Conservation (phyloP, 2,329 filamentous ascomycete genomes). For the Zasmidium cellare region DNA sequence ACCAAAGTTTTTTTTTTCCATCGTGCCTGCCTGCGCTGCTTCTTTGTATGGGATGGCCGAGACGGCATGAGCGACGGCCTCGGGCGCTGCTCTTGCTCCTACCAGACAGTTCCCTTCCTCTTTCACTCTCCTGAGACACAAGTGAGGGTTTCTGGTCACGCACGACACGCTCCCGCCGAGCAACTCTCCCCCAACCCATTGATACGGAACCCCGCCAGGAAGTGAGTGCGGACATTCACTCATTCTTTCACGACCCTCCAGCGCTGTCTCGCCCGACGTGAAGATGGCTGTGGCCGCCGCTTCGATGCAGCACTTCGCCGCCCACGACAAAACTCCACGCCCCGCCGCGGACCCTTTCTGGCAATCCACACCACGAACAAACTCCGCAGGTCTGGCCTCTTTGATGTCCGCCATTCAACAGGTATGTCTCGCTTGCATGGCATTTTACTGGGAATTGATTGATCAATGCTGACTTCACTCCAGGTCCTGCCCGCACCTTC, state of each 20-base stretch:
- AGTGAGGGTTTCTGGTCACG: not conserved
- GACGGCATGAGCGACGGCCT: too few species aligned
- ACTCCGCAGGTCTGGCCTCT: conserved; percentile 11
- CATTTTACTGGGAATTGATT: not conserved
- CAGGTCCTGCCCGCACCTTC: conserved; percentile 18
- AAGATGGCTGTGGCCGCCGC: conserved; percentile 5
- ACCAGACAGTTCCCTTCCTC: not conserved
- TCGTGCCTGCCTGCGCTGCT: too few species aligned
- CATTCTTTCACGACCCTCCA: not conserved
- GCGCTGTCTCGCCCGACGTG: too few species aligned
- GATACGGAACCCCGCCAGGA: not conserved
- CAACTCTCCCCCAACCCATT: not conserved
- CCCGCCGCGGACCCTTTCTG: conserved; percentile 19
- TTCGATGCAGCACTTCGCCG: not conserved
- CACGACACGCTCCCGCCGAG: not conserved
- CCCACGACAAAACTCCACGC: not conserved
- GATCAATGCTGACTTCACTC: conserved; percentile 12
- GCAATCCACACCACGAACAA: conserved; percentile 20
- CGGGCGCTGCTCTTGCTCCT: not conserved
- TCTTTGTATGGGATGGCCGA: too few species aligned
- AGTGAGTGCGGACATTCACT: not conserved
- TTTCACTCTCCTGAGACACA: not conserved
- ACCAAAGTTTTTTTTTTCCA: too few species aligned
- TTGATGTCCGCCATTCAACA: conserved; percentile 24
- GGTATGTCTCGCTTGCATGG: conserved; percentile 18